phyloP scores from a whole-genome alignment of 148 eudicot species.

The Pharnaceum exiguum region DNA sequence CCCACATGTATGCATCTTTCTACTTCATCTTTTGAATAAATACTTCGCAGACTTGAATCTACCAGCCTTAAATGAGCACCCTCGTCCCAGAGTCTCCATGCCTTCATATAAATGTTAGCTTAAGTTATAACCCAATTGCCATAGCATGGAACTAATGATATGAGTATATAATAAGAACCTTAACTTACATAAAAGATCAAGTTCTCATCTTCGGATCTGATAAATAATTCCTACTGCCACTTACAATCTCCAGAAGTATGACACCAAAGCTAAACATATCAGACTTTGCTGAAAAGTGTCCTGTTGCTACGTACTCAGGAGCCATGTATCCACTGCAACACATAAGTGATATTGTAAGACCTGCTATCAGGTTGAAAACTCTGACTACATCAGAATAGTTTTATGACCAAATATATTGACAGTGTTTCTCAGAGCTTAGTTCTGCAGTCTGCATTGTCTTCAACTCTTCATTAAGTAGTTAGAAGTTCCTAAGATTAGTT shows the following conservation, averaged over 20 bases:
- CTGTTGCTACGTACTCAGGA: slow-evolving; percentile 31
- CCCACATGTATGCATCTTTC: slow-evolving; percentile 26
- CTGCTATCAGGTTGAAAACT: too few relatives aligned
- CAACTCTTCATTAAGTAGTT: too few relatives aligned
- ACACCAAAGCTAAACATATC: slow-evolving; percentile 44
- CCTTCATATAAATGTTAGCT: slow-evolving; percentile 1
- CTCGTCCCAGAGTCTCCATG: slow-evolving; percentile 23
- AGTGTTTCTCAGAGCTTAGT: too few relatives aligned
- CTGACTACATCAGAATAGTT: too few relatives aligned
- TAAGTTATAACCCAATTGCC: too few relatives aligned
- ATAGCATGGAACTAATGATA: neutral
- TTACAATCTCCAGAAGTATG: slow-evolving; percentile 32
- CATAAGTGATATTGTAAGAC: too few relatives aligned
- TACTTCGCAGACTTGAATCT: slow-evolving; percentile 10
- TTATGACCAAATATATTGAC: too few relatives aligned
- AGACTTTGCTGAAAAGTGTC: slow-evolving; percentile 28
- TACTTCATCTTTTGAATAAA: slow-evolving; percentile 13
- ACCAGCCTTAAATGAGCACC: slow-evolving; percentile 8
- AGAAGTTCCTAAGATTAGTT: too few relatives aligned
- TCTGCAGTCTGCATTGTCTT: too few relatives aligned
- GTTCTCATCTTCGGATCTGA: slow-evolving; percentile 6
- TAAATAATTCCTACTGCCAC: slow-evolving; percentile 14
- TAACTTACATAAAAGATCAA: slow-evolving; percentile 9
- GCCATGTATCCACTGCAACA: slow-evolving; percentile 38
- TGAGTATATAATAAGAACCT: neutral